Conservation (phyloP, 768 basidiomycete genomes). For the Trametes punicea region DNA sequence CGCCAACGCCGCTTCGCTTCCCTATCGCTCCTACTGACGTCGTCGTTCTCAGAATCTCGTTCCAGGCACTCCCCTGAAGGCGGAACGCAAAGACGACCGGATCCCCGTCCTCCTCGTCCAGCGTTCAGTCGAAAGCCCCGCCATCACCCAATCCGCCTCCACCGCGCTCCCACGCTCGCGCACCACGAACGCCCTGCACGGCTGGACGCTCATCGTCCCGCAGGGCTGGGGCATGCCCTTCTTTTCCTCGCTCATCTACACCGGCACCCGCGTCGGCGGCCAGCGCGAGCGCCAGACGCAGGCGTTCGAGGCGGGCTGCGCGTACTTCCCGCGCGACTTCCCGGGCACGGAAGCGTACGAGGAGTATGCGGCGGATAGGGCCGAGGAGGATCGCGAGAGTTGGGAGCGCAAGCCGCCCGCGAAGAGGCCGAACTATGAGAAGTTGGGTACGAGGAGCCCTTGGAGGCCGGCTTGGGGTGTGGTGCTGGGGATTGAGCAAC, state of each 20-base stretch:
- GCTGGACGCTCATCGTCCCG: slow-evolving; percentile 87
- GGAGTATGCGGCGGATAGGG: slow-evolving; percentile 46
- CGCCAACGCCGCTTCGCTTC: background rate
- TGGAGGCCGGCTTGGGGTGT: slow-evolving; percentile 76
- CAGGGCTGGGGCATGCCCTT: slow-evolving; percentile 92
- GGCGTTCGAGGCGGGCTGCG: slow-evolving; percentile 71
- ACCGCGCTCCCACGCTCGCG: slow-evolving; percentile 2
- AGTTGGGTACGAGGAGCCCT: slow-evolving; percentile 62
- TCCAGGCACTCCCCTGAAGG: slow-evolving; percentile 70
- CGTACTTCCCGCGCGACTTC: slow-evolving; percentile 82
- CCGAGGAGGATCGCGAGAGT: slow-evolving; percentile 46
- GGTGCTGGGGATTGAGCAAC: slow-evolving; percentile 50
- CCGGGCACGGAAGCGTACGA: slow-evolving; percentile 56
- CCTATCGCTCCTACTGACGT: background rate
- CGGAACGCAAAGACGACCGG: slow-evolving; percentile 74
- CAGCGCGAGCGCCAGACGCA: slow-evolving; percentile 81
- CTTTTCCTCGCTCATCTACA: slow-evolving; percentile 74
- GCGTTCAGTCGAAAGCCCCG: slow-evolving; percentile 54
- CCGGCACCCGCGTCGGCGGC: slow-evolving; percentile 82
- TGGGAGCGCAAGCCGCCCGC: slow-evolving; percentile 88
- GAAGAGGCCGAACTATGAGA: slow-evolving; percentile 72
- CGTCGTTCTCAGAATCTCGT: slow-evolving; percentile 52
- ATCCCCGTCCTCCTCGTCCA: slow-evolving; percentile 84
- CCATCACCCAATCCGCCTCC: slow-evolving; percentile 19
- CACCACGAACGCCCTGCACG: slow-evolving; percentile 48